Base-by-base conservation (phyloP, 768 basidiomycete species). In the Lactarius tabidus region DNA sequence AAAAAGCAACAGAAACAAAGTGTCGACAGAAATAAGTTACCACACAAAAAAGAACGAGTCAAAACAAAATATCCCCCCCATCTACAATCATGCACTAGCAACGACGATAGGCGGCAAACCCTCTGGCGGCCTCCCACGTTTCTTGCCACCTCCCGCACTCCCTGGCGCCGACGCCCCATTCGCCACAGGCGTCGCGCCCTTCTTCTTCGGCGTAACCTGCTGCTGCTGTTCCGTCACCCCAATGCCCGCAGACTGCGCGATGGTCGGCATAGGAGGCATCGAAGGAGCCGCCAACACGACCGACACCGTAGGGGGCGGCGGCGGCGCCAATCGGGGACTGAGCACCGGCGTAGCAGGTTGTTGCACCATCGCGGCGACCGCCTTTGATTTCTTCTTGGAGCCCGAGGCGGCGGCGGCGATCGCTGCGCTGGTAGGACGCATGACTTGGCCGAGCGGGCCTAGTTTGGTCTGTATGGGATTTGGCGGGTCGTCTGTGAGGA, bases 371-470 rank as follows among this genome's bases (percentile, higher is more conserved):
- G 36, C 36, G 36, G 9, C 57, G 18, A 51, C 29, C 28, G 71
- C 71, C 41, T 74, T 74, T 61, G 72, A 67, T 72, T 84, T 85
- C 81, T 90, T 92, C 83, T 91, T 93, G 74, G 83, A 75, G 20
- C 78, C 63, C 1, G 78, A 61, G 1, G 77, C 77, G 0, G 79
- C 74, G 0, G 79, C 75, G 14, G 78, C 63, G 1, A 78, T 63
- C 1, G 77, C 78, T 2, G 79, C 74, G 0, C 79, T 70, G 2
- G 79, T 80, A 1, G 80, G 77, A 72, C 85, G 84, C 71, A 85
- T 70, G 65, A 92, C 83, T 73, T 92, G 90, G 8, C 91, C 91
- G 20, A 92, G 76, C 0, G 91, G 92, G 0, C 90, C 90, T 70
- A 93, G 83, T 78, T 90, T 93, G 53, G 81, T 77, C 69, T 90